phyloP scores from a whole-genome alignment of 225 moss, liverwort and hornwort genomes.

The Climacium dendroides region DNA sequence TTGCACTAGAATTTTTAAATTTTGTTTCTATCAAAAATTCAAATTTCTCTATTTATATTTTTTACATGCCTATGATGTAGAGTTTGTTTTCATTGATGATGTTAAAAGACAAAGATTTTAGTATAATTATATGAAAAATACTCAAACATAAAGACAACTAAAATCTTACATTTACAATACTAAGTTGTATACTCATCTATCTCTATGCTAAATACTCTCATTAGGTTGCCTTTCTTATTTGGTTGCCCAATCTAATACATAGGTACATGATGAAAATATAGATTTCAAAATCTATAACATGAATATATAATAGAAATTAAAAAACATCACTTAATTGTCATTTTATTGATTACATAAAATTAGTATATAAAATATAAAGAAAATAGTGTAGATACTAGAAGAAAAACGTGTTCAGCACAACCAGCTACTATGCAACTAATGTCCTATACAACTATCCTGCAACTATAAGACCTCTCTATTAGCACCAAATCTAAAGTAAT shows the following conservation, averaged over 20 bases:
- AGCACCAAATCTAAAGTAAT: too few relatives aligned
- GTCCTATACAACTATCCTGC: too few relatives aligned
- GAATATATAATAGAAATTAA: not conserved
- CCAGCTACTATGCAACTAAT: too few relatives aligned
- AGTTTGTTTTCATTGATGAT: not conserved
- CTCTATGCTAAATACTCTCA: not conserved
- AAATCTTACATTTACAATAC: not conserved
- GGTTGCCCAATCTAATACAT: not conserved
- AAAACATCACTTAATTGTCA: not conserved
- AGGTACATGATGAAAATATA: not conserved
- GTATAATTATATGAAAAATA: not conserved
- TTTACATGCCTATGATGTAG: accelerated
- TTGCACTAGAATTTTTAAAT: accelerated
- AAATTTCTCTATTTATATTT: not conserved
- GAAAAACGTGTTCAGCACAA: too few relatives aligned
- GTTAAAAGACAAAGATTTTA: not conserved
- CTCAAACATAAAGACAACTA: not conserved
- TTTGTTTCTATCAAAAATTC: too few relatives aligned
- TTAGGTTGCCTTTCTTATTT: not conserved
- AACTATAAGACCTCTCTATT: too few relatives aligned
- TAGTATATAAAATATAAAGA: not conserved
- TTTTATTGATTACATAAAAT: not conserved
- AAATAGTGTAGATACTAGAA: too few relatives aligned
- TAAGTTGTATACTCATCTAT: too few relatives aligned
- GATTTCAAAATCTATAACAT: not conserved